These are phyloP conservation scores for Magnaporthiopsis incrustans DNA, from an alignment of 2,329 filamentous ascomycete species.

Conservation along the genomic window DNA sequence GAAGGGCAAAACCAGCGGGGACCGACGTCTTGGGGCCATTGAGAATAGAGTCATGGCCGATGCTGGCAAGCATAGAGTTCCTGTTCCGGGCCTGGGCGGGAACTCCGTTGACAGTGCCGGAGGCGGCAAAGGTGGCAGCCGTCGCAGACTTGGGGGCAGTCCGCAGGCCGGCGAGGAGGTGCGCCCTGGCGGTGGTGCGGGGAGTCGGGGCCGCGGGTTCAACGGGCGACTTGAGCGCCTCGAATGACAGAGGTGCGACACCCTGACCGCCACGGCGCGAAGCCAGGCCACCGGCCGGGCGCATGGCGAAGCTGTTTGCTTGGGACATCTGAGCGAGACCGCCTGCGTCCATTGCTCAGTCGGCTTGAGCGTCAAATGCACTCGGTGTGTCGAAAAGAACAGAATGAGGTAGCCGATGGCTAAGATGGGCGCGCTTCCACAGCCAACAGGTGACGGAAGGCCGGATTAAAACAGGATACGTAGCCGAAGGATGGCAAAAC, in stretches of 20 bases:
- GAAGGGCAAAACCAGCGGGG: slow-evolving; percentile 34
- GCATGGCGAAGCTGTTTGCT: slow-evolving; percentile 68
- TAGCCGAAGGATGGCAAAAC: slow-evolving; percentile 1
- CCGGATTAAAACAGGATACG: slow-evolving; percentile 4
- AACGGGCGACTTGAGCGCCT: slow-evolving; percentile 58
- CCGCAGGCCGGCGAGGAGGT: slow-evolving; percentile 84
- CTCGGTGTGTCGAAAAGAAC: slow-evolving; percentile 3
- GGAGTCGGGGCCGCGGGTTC: slow-evolving; percentile 70
- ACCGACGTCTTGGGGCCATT: slow-evolving; percentile 50
- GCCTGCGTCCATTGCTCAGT: slow-evolving; percentile 78
- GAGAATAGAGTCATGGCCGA: slow-evolving; percentile 34
- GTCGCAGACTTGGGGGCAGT: slow-evolving; percentile 83
- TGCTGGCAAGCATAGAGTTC: slow-evolving; percentile 31
- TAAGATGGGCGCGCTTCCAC: slow-evolving; percentile 6
- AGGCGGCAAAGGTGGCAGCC: slow-evolving; percentile 54
- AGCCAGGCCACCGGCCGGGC: slow-evolving; percentile 73
- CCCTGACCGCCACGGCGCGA: slow-evolving; percentile 76
- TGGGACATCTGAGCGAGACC: slow-evolving; percentile 99
- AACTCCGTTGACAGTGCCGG: slow-evolving; percentile 12
- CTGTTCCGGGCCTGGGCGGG: slow-evolving; percentile 36
- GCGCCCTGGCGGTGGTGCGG: slow-evolving; percentile 78
- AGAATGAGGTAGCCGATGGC: background rate
- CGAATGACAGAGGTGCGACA: slow-evolving; percentile 84
- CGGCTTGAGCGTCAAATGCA: slow-evolving; percentile 5
- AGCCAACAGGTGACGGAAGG: slow-evolving; percentile 1